Base-by-base conservation (phyloP, 2,329 filamentous ascomycete species). In the Xylaria sp. region DNA sequence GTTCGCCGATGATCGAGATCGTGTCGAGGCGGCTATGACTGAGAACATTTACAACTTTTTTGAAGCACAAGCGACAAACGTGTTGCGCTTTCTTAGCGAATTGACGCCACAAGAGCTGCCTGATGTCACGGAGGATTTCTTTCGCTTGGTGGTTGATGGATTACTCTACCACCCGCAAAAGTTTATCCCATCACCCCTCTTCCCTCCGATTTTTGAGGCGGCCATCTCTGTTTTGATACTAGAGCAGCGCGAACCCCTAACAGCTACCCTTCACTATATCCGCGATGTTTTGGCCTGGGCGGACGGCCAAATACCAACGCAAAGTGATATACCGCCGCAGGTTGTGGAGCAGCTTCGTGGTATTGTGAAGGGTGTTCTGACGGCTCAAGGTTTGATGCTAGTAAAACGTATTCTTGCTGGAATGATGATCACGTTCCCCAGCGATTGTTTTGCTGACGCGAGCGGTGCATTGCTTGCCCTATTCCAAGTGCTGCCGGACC, bases 401-500 rank as follows among this genome's bases (percentile, higher is more conserved):
- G 91, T 96, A 8, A 95, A 97, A 81, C 92, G 94, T 72, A 91
- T 97, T 67, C 87, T 99, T 83, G 96, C 94, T 0, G 96, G 96
- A 69, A 97, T 99, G 94, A 98, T 99, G 95, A 98, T 98, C 80
- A 97, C 92, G 0, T 99, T 99, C 82, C 97, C 96, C 0, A 89
- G 93, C 52, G 96, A 98, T 80, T 98, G 94, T 82, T 97, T 98
- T 78, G 91, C 94, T 0, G 96, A 99, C 78, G 94, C 94, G 18
- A 97, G 94, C 58, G 94, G 94, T 4, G 93, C 97, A n/a, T 83
- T 99, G 62, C 89, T 99, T 69, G 91, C 91, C 3, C 86, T 98
- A 72, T 97, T 99, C 78, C 92, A 97, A 79, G 84, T 98, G 50
- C 85, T 97, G 77, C 96, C 96, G 0, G 85, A 89, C 63, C 88